These are phyloP conservation scores for Corymbia citriodora DNA, from an alignment of 441 rosid genomes.

Conservation along the genomic window DNA sequence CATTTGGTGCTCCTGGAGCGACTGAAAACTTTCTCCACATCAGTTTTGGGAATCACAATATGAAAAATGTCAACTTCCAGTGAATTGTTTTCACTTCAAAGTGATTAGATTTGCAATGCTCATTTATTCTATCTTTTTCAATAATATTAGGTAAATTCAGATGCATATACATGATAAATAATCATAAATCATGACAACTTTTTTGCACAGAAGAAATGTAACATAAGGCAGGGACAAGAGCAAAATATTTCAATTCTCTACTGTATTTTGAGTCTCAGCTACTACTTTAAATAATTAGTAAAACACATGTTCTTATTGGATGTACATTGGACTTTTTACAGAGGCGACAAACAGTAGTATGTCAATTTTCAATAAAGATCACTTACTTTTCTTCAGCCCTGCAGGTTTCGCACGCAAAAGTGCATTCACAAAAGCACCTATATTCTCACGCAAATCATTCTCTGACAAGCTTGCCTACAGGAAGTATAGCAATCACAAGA, in stretches of 20 bases:
- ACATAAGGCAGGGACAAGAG: not conserved
- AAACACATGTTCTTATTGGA: not conserved
- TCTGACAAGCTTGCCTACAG: slow-evolving; percentile 67
- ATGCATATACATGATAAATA: not conserved
- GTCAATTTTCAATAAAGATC: not conserved
- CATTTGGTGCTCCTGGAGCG: not conserved
- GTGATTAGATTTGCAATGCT: not conserved
- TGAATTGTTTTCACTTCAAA: not conserved
- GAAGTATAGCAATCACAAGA: slow-evolving; percentile 5
- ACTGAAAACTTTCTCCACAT: not conserved
- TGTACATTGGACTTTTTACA: not conserved
- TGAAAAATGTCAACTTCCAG: not conserved
- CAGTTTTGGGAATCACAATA: not conserved
- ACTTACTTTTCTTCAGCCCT: slow-evolving; percentile 89
- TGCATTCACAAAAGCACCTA: slow-evolving; percentile 93
- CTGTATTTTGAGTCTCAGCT: not conserved
- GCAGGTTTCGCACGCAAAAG: slow-evolving; percentile 89
- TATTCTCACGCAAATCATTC: slow-evolving; percentile 66
- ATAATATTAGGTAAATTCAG: not conserved
- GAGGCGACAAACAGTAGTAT: not conserved
- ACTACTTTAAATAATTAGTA: not conserved
- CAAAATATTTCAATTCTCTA: not conserved
- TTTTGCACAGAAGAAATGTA: not conserved
- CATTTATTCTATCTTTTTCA: not conserved
- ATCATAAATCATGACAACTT: not conserved